Evolutionary conservation across 1,139 yeast species (phyloP).

Genomic region (Magnusiomyces tetraspermus): DNA sequence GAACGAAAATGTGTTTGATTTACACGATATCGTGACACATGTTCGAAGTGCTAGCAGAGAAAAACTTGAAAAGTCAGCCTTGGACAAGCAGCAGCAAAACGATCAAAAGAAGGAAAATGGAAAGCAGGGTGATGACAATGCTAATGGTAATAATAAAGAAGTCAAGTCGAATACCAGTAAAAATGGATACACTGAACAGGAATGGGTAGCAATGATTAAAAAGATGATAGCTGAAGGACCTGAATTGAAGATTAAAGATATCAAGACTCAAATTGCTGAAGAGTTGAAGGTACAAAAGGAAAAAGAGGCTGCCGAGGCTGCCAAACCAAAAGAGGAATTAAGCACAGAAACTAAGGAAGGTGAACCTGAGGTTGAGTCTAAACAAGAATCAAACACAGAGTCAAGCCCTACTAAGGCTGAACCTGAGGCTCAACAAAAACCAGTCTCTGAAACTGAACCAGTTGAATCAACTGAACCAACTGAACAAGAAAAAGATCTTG

Average conservation of each 20-base stretch:
- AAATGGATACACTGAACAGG: neutral
- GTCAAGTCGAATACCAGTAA: neutral
- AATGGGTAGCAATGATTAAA: constrained; percentile 15
- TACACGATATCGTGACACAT: constrained; percentile 44
- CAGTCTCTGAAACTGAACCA: neutral
- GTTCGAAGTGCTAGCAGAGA: neutral
- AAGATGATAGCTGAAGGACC: constrained; percentile 11
- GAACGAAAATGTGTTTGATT: constrained; percentile 56
- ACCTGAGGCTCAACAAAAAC: neutral
- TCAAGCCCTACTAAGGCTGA: neutral
- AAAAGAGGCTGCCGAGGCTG: neutral
- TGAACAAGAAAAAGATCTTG: neutral
- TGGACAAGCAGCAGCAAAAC: no score
- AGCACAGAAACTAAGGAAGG: neutral
- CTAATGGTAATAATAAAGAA: neutral
- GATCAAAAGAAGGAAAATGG: no score
- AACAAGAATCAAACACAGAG: neutral
- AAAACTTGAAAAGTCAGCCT: neutral
- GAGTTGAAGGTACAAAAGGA: neutral
- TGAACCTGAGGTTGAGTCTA: neutral
- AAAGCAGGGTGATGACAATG: no score
- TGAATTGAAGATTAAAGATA: neutral
- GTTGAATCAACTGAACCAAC: neutral
- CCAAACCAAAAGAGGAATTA: neutral
- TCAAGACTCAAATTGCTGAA: neutral